Conservation (phyloP, 768 basidiomycete species). For the Pleurotus cornucopiae region DNA sequence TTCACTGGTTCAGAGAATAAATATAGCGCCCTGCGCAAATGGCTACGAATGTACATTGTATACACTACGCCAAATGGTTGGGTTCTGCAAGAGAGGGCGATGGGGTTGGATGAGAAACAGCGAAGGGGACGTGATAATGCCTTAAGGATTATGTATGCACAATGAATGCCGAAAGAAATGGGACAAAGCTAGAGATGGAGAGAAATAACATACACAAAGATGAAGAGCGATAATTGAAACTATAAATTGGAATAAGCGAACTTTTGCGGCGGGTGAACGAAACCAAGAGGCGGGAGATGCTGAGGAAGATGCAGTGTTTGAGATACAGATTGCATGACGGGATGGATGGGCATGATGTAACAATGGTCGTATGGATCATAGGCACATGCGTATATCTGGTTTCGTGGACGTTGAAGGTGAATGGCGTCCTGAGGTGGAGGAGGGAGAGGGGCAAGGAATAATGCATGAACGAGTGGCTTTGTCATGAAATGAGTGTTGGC, state of each 20-base stretch:
- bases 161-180: conserved; percentile 15
- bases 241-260: conserved; percentile 13
- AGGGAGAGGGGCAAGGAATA: background rate
- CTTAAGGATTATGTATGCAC: conserved; percentile 7
- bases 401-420: conserved; percentile 1
- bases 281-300: conserved; percentile 13
- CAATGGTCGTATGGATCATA: conserved; percentile 15
- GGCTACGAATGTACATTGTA: conserved; percentile 6
- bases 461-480: conserved; percentile 1
- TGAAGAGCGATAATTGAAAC: conserved; percentile 15
- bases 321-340: conserved; percentile 8
- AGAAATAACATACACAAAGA: conserved; percentile 11
- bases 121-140: conserved; percentile 20
- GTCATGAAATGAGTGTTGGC: conserved; percentile 6
- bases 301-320: conserved; percentile 13
- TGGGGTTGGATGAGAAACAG: conserved; percentile 15
- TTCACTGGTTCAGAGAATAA: background rate
- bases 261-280: conserved; percentile 12
- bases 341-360: conserved; percentile 5
- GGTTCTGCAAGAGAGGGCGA: background rate
- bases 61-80: conserved; percentile 6
- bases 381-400: conserved; percentile 15
- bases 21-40: conserved; percentile 8
- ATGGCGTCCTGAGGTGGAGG: background rate
- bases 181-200: conserved; percentile 19